Evolutionary conservation across 768 basidiomycete species (phyloP), one percentile per base, ranked within the genome.

Genomic region (Cyathus striatus): DNA sequence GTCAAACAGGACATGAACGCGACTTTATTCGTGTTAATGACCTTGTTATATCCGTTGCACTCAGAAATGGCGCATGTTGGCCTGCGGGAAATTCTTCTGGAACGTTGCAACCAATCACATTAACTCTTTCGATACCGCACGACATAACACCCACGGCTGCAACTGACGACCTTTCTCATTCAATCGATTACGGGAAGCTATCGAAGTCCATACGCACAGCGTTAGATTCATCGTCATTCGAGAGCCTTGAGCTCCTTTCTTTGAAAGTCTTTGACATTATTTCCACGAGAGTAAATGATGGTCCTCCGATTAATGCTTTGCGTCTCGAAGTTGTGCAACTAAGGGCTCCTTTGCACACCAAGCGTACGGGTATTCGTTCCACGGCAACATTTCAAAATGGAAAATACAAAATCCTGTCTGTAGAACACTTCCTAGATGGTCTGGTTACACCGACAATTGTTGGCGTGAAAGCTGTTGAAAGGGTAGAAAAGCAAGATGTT

Each of bases 391-490:
- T n/a, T n/a, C n/a, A n/a, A n/a, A n/a, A n/a, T n/a, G n/a, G n/a
- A n/a, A n/a, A n/a, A n/a, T n/a, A n/a, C n/a, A n/a, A n/a, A n/a
- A n/a, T n/a, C 3, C 42, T 44, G 12, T 44, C 48, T 18, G 38
- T 62, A 24, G 36, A 47, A 7, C 57, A 58, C 44, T 42, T 59
- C 43, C 45, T 73, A 25, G 48, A 61, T 12, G 68, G 69, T 36
- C 59, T 92, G 6, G 53, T 63, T 3, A 75, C 79, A 26, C 62
- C 66, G 5, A 65, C 73, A 12, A 72, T 90, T 40, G 66, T 92
- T 18, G 89, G 90, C 2, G 63, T 91, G 27, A 77, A 86, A 49
- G 66, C 73, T 4, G 73, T 70, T 45, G 90, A 92, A 58, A 70
- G 87, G 23, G 50, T 63, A 23, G 75, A 81, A 52, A 73, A 73